Evolutionary conservation across 257 asterid genomes (phyloP).

Genomic region (Solanum chmielewskii): DNA sequence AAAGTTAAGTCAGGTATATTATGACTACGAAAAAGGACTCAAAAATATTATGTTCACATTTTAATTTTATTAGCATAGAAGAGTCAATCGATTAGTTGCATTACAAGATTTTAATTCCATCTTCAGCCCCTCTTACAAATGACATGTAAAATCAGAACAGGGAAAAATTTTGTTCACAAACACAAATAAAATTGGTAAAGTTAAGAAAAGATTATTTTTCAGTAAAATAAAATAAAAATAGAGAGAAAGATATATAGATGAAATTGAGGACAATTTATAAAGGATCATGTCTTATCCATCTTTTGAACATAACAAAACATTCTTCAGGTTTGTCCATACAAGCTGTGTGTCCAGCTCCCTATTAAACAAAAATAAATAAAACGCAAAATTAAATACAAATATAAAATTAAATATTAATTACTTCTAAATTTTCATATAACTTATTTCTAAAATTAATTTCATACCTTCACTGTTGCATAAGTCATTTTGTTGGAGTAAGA

Average conservation of each 20-base stretch:
- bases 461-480: slow-evolving; percentile 36
- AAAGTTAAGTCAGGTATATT: too few species aligned
- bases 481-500: slow-evolving; percentile 31
- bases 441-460: neutral
- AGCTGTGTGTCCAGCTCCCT: neutral
- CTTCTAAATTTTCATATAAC: neutral
- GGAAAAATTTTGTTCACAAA: too few species aligned
- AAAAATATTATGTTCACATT: too few species aligned
- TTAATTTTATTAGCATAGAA: too few species aligned
- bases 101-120: neutral
- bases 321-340: neutral
- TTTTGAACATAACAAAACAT: neutral
- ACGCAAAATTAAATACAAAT: neutral
- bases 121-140: too few species aligned
- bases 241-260: too few species aligned
- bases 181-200: neutral
- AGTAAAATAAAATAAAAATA: too few species aligned
- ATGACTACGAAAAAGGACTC: too few species aligned
- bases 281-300: neutral
- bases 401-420: neutral
- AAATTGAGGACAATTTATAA: neutral
- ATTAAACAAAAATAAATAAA: neutral
- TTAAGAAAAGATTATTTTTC: too few species aligned
- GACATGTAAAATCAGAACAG: too few species aligned
- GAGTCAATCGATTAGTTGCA: too few species aligned